Evolutionary conservation across 192 early-diverging fungal genomes (phyloP), one percentile per base, ranked within the genome.

Genomic region (Backusella australiensis): DNA sequence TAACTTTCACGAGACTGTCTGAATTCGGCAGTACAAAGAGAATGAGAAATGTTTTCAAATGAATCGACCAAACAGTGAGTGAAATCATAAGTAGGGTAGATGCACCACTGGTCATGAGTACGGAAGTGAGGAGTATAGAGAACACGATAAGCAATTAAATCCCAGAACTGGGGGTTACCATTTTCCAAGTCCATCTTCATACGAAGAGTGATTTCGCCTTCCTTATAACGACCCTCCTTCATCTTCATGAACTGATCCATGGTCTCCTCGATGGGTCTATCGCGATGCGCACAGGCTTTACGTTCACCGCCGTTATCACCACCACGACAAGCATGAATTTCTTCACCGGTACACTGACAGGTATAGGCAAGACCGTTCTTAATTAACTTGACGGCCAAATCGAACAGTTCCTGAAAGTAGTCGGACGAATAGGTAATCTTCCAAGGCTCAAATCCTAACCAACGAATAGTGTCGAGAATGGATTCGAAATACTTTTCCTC

Each of bases 121-220:
- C 98, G 91, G 83, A 93, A 92, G 83, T 99, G 98, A 52, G 91
- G 91, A 12, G 96, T 89, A 75, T 93, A 95, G 68, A 96, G 71
- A 49, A 99, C 92, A 71, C 98, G 94, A 84, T 99, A 99, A 21
- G 98, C 98, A 44, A 98, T 93, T 79, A 97, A 85, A 78, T 99
- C 97, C 98, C 98, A 99, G 89, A 99, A 98, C 89, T 97, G 96
- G 39, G 97, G 96, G 83, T 98, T 99, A 59, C 95, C 95, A 84
- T 95, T 92, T 82, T 95, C 89, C 85, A 99, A 89, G 80, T 99
- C 95, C 97, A 99, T 99, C 88, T 99, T 99, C 98, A 99, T 99
- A 78, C 98, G 91, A 85, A 99, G 76, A 46, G 90, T 97, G 4
- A 94, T 95, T 80, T 94, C 90, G 41, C 94, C 92, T 80, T 97